phyloP scores from a whole-genome alignment of 2,329 filamentous ascomycete species.

The Nothophaeocryptopus gaeumannii region DNA sequence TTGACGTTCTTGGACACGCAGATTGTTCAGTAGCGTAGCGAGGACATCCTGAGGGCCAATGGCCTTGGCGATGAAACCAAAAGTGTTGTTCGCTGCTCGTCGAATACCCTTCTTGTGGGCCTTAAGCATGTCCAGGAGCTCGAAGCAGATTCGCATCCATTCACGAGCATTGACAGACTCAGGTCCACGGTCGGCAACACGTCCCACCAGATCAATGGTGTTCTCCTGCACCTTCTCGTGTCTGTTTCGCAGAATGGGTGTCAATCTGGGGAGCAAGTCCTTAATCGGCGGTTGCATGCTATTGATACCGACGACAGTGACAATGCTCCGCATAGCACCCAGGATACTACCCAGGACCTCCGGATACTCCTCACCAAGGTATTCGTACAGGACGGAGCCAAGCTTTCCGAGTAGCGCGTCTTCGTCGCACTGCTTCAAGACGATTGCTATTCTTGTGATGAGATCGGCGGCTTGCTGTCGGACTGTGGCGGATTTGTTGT shows the following conservation, averaged over 20 bases:
- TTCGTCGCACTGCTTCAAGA: constrained; percentile 98
- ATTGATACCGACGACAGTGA: constrained; percentile 95
- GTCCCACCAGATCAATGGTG: constrained; percentile 94
- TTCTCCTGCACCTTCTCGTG: constrained; percentile 99
- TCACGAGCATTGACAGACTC: constrained; percentile 96
- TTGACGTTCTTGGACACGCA: constrained; percentile 95
- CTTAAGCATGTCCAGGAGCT: constrained; percentile 98
- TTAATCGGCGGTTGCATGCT: constrained; percentile 99
- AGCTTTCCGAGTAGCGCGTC: constrained; percentile 95
- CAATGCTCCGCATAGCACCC: constrained; percentile 89
- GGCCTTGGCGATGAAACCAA: constrained; percentile 98
- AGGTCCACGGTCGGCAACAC: constrained; percentile 93
- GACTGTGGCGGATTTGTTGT: constrained; percentile 96
- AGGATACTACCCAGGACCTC: constrained; percentile 96
- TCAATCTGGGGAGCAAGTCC: constrained; percentile 88
- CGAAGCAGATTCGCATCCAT: constrained; percentile 99
- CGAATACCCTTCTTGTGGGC: constrained; percentile 99
- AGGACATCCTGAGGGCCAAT: constrained; percentile 97
- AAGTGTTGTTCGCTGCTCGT: constrained; percentile 97
- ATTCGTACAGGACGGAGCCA: constrained; percentile 92
- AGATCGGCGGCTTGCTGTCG: constrained; percentile 95
- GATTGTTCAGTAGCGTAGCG: constrained; percentile 91
- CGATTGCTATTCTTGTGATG: constrained; percentile 94
- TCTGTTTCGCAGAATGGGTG: constrained; percentile 95
- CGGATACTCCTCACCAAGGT: constrained; percentile 96